These are phyloP conservation scores for Halophytophthora polymorphica DNA, from an alignment of 352 stramenopile genomes.

Conservation along the genomic window DNA sequence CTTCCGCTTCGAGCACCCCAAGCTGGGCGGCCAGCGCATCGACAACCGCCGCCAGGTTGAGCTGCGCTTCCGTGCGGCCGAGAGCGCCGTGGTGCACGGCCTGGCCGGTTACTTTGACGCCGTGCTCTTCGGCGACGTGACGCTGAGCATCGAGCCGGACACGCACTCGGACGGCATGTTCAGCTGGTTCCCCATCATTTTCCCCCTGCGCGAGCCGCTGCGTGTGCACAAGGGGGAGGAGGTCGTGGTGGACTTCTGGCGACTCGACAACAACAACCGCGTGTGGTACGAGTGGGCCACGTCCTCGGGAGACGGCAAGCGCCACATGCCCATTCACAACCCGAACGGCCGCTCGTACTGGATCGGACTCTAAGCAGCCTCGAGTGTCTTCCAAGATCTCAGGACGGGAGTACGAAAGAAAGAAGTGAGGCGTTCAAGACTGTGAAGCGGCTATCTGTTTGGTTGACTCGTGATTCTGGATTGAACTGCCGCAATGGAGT, in stretches of 20 bases:
- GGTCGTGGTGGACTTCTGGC: constrained; percentile 92
- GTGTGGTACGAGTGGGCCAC: constrained; percentile 99
- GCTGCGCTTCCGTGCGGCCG: constrained; percentile 48
- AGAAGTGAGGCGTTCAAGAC: too few species aligned
- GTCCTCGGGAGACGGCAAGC: constrained; percentile 37
- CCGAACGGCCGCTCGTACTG: constrained; percentile 94
- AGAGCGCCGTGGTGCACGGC: constrained; percentile 88
- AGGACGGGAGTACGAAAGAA: too few species aligned
- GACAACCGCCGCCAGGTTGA: constrained; percentile 83
- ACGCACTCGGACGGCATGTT: constrained; percentile 98
- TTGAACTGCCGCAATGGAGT: too few species aligned
- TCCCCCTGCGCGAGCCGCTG: constrained; percentile 92
- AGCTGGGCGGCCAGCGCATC: constrained; percentile 46
- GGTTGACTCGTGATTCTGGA: too few species aligned
- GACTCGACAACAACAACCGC: constrained; percentile 76
- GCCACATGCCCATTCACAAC: constrained; percentile 92
- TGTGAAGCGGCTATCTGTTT: too few species aligned
- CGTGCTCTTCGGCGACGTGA: constrained; percentile 92
- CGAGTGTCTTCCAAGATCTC: too few species aligned
- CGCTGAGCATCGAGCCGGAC: constrained; percentile 93
- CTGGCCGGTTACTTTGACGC: constrained; percentile 96
- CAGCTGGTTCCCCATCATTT: constrained; percentile 99
- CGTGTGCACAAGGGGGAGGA: constrained; percentile 74
- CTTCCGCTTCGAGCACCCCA: constrained; percentile 95
- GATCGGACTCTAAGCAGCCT: constrained; percentile 89